These are phyloP conservation scores for Amanita rimosa DNA, from an alignment of 768 basidiomycete genomes.

Conservation along the genomic window DNA sequence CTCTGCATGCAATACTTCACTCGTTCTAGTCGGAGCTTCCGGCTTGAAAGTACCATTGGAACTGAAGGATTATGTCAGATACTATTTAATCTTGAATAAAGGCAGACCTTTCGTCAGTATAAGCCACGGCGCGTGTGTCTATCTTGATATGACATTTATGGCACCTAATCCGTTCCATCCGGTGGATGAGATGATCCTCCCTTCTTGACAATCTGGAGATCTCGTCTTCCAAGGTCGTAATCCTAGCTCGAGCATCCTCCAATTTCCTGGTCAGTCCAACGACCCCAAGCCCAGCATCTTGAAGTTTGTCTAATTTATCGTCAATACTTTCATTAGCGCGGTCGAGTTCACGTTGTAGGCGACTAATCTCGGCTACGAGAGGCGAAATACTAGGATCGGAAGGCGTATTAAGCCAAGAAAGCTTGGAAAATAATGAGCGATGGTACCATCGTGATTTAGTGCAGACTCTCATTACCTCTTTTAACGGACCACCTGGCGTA, in stretches of 20 bases:
- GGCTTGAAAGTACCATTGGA: slow-evolving; percentile 45
- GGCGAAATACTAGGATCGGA: slow-evolving; percentile 49
- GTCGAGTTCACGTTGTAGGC: slow-evolving; percentile 67
- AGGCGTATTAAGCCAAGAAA: slow-evolving; percentile 65
- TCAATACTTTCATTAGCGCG: slow-evolving; percentile 78
- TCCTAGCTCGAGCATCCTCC: slow-evolving; percentile 55
- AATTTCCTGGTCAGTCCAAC: slow-evolving; percentile 61
- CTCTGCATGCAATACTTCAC: slow-evolving; percentile 50
- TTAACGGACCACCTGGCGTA: slow-evolving; percentile 70
- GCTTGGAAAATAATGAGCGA: slow-evolving; percentile 22
- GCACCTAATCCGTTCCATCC: slow-evolving; percentile 53
- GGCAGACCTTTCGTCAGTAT: slow-evolving; percentile 53
- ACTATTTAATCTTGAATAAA: neutral
- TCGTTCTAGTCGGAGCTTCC: slow-evolving; percentile 56
- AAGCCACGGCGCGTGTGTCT: slow-evolving; percentile 32
- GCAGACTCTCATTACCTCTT: slow-evolving; percentile 43
- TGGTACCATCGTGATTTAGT: neutral
- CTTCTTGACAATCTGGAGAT: slow-evolving; percentile 50
- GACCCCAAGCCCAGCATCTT: slow-evolving; percentile 68
- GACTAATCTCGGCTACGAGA: slow-evolving; percentile 58
- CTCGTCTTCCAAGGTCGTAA: slow-evolving; percentile 54
- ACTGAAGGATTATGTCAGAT: slow-evolving; percentile 20
- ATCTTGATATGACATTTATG: slow-evolving; percentile 59
- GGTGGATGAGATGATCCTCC: slow-evolving; percentile 57
- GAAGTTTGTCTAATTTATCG: slow-evolving; percentile 78